Conservation (phyloP, 2,329 filamentous ascomycete species). For the Penicillium aurantiogriseum region DNA sequence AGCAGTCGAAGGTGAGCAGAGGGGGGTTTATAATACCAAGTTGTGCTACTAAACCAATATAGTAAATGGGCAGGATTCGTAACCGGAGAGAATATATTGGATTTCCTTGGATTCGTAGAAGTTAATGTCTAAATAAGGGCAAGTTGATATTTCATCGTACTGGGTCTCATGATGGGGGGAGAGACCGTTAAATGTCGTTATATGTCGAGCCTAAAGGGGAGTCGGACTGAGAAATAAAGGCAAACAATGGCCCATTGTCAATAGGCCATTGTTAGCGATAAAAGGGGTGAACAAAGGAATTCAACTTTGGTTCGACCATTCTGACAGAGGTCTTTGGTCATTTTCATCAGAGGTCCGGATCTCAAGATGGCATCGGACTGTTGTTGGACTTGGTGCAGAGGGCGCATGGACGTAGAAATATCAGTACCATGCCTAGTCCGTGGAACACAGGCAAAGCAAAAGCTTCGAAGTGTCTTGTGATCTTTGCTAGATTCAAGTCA, state of each 20-base stretch:
- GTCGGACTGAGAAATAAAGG: neutral
- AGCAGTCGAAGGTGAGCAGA: neutral
- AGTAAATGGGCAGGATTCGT: neutral
- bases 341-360: neutral
- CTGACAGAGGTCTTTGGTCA: neutral
- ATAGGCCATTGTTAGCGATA: neutral
- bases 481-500: neutral
- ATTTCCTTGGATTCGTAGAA: neutral
- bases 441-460: neutral
- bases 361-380: neutral
- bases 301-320: neutral
- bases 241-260: constrained; percentile 3
- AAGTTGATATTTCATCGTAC: neutral
- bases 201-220: neutral
- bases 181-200: neutral
- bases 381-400: neutral
- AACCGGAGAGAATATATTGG: neutral
- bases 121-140: neutral
- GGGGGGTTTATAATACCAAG: neutral
- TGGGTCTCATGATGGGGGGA: neutral
- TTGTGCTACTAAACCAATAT: neutral
- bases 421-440: neutral
- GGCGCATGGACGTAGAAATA: neutral
- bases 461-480: neutral
- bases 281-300: neutral